Evolutionary conservation across 78 protist species (phyloP), one percentile per base, ranked within the genome.

Genomic region (Pigoraptor vietnamica): DNA sequence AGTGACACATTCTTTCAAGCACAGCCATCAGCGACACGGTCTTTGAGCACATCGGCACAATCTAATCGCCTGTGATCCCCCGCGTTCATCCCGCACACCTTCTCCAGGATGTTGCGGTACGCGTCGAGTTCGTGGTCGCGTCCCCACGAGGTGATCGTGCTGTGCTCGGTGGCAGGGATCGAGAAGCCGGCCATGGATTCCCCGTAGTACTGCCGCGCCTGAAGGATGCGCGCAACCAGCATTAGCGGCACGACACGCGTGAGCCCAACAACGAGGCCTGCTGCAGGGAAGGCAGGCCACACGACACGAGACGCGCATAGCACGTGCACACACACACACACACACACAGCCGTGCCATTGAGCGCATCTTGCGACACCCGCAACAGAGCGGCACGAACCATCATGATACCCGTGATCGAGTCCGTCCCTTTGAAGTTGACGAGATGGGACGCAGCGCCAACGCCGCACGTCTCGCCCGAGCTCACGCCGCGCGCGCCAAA

Each of bases 81-180:
- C n/a, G n/a, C n/a, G n/a, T n/a, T n/a, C n/a, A n/a, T n/a, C 67
- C 29, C 67, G 14, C 67, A 14, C 67, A 48, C 67, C 67, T 48
- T 6, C 40, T 35, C 34, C 40, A 93, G 6, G 83, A 91, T 86
- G 89, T 93, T 93, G 24, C 25, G 0, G 40, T 39, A 67, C 24
- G 95, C 95, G 21, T 0, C 95, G 24, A 1, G 0, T 88, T 93
- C 95, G 0, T 6, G 39, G 32, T 2, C 81, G 0, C 39, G 35
- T 29, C 35, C 86, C 95, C 95, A 93, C 34, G 89, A 37, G 32
- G 95, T 93, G 38, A 93, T 90, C 29, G 93, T 91, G 36, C 88
- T 56, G 89, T 93, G 95, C 93, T 93, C 95, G 25, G 93, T 37
- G 24, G 95, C 95, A 0, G 95, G 95, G 23, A 93, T 40, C 55